Percentiles rank a stretch among this genome's conserved stretches.
These are phyloP conservation scores for Aspergillus candidus DNA, from an alignment of 2,329 filamentous ascomycete species.

Conservation along the genomic window DNA sequence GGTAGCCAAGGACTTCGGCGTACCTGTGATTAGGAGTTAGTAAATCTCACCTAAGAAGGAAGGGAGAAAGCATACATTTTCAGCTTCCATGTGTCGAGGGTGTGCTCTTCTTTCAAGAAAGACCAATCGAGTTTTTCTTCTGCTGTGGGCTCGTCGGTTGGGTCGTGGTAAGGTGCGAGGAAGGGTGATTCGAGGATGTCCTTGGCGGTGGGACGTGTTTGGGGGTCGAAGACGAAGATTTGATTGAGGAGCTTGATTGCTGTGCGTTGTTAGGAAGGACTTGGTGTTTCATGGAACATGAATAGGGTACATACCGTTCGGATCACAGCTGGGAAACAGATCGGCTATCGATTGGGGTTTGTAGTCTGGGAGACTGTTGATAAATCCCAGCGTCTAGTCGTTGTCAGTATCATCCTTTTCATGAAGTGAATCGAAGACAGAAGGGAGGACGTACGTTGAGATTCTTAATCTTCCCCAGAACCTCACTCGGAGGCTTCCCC, in stretches of 20 bases:
- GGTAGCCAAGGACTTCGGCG: too few species aligned
- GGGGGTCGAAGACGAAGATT: slow-evolving; percentile 98
- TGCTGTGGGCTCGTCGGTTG: slow-evolving; percentile 87
- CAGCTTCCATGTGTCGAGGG: slow-evolving; percentile 99
- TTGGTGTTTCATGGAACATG: slow-evolving; percentile 3
- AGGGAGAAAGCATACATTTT: slow-evolving; percentile 72
- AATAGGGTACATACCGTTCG: too few species aligned
- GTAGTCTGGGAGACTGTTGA: too few species aligned
- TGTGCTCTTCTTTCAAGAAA: slow-evolving; percentile 94
- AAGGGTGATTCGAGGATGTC: slow-evolving; percentile 86
- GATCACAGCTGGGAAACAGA: background rate
- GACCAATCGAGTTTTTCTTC: slow-evolving; percentile 99
- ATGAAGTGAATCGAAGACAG: background rate
- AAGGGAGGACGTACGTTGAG: slow-evolving; percentile 62
- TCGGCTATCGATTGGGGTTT: too few species aligned
- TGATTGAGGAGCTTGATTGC: slow-evolving; percentile 89
- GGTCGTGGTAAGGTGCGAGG: slow-evolving; percentile 92
- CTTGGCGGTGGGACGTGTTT: slow-evolving; percentile 81
- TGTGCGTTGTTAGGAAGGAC: slow-evolving; percentile 26
- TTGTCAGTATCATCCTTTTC: background rate
- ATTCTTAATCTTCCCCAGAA: slow-evolving; percentile 96
- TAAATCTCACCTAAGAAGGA: too few species aligned
- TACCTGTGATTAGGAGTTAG: too few species aligned
- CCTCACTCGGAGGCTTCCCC: slow-evolving; percentile 92
- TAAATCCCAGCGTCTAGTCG: slow-evolving; percentile 58